Percentiles rank a stretch among this genome's conserved stretches.
Conservation (phyloP, 169 alveolate genomes). For the Theileria equi region DNA sequence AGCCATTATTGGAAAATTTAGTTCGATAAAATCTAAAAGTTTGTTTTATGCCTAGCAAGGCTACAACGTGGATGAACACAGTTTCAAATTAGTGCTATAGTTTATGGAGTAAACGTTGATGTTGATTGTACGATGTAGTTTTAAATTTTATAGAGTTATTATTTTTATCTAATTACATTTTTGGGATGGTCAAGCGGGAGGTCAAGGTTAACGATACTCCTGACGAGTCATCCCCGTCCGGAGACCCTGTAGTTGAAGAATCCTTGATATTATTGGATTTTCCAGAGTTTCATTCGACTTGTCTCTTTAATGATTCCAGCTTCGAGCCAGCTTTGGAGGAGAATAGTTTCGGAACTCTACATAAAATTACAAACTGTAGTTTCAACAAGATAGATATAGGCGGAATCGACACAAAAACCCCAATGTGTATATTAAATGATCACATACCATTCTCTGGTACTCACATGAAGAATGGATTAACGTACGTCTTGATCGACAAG, state of each 20-base stretch:
- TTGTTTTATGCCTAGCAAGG: too few species aligned
- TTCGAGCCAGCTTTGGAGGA: slow-evolving; percentile 23
- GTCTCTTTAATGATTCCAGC: slow-evolving; percentile 36
- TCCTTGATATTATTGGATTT: slow-evolving; percentile 44
- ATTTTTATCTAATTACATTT: not conserved
- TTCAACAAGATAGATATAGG: slow-evolving; percentile 19
- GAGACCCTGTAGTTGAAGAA: slow-evolving; percentile 45
- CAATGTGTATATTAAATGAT: slow-evolving; percentile 40
- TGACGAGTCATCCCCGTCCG: not conserved
- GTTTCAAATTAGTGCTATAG: too few species aligned
- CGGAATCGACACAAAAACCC: slow-evolving; percentile 19
- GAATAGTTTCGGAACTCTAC: slow-evolving; percentile 4
- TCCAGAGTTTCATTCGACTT: slow-evolving; percentile 59
- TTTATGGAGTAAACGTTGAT: too few species aligned
- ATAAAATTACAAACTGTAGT: slow-evolving; percentile 25
- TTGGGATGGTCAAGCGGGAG: not conserved
- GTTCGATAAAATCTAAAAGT: too few species aligned
- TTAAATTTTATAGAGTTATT: not conserved
- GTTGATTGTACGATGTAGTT: too few species aligned
- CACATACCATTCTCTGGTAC: slow-evolving; percentile 41
- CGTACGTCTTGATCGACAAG: slow-evolving; percentile 40
- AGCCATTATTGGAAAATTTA: too few species aligned
- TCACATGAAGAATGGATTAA: slow-evolving; percentile 25
- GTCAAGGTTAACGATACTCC: not conserved
- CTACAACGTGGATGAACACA: too few species aligned